Percentiles rank a stretch among this genome's conserved stretches.
phyloP scores from a whole-genome alignment of 306 rosid species.

The Malus orientalis region DNA sequence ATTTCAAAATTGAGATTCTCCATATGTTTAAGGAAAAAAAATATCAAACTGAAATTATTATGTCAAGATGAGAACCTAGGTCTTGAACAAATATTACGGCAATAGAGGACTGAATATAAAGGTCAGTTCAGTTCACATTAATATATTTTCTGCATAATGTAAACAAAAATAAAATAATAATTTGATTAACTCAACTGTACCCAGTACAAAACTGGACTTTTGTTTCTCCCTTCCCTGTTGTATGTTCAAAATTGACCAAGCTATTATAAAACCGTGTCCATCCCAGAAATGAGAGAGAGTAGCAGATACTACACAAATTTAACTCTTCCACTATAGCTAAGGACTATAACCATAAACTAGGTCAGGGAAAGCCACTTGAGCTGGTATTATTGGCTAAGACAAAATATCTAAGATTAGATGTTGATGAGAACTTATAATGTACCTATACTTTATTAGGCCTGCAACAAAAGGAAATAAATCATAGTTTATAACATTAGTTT shows the following conservation, averaged over 20 bases:
- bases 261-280: not conserved
- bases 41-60: not conserved
- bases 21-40: not conserved
- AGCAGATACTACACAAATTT: not conserved
- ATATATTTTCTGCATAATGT: not conserved
- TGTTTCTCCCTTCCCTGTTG: not conserved
- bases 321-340: not conserved
- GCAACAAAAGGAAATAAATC: not conserved
- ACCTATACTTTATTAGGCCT: not conserved
- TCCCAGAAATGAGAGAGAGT: not conserved
- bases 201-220: not conserved
- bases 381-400: not conserved
- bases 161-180: not conserved
- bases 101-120: not conserved
- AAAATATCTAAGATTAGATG: not conserved
- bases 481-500: conserved; percentile 3
- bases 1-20: not conserved
- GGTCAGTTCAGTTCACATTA: not conserved
- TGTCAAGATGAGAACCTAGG: not conserved
- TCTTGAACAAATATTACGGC: not conserved
- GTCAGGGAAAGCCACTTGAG: not conserved
- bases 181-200: not conserved
- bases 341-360: not conserved
- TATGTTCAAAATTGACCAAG: not conserved
- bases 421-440: not conserved